Evolutionary conservation across 805 yeast species (phyloP).

Genomic region (Metschnikowia dekortorum): DNA sequence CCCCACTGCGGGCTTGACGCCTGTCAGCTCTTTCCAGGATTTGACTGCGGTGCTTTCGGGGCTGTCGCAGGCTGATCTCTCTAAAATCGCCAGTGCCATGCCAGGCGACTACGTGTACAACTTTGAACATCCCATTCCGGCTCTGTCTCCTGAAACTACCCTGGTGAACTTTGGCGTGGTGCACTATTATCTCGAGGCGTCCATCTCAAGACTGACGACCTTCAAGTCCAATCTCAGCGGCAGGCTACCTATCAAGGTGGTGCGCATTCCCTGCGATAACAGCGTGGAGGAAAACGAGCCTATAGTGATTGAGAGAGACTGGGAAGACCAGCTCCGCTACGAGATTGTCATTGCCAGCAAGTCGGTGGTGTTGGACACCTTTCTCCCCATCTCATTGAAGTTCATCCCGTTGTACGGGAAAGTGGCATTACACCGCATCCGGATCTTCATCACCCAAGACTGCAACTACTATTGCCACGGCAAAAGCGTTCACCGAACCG

Average conservation of each 20-base stretch:
- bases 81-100: conserved; percentile 10
- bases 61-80: conserved; percentile 37
- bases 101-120: conserved; percentile 93
- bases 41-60: conserved; percentile 20
- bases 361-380: conserved; percentile 77
- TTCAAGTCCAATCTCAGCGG: conserved; percentile 76
- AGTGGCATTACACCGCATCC: conserved; percentile 76
- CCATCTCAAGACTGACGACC: conserved; percentile 73
- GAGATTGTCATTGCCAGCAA: conserved; percentile 91
- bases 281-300: conserved; percentile 91
- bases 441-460: conserved; percentile 84
- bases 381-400: conserved; percentile 77
- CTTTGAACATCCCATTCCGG: conserved; percentile 83
- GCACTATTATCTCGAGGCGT: conserved; percentile 62
- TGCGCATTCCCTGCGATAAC: conserved; percentile 72
- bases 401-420: conserved; percentile 80
- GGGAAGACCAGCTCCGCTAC: conserved; percentile 90
- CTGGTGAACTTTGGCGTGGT: conserved; percentile 80
- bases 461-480: conserved; percentile 84
- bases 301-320: conserved; percentile 79
- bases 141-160: conserved; percentile 77
- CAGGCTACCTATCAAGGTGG: conserved; percentile 55
- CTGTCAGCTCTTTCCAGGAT: conserved; percentile 23
- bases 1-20: conserved; percentile 16
- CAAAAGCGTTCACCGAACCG: conserved; percentile 86